Evolutionary conservation across 192 early-diverging fungal genomes (phyloP), one percentile per base, ranked within the genome.

Genomic region (Umbelopsis sp.): DNA sequence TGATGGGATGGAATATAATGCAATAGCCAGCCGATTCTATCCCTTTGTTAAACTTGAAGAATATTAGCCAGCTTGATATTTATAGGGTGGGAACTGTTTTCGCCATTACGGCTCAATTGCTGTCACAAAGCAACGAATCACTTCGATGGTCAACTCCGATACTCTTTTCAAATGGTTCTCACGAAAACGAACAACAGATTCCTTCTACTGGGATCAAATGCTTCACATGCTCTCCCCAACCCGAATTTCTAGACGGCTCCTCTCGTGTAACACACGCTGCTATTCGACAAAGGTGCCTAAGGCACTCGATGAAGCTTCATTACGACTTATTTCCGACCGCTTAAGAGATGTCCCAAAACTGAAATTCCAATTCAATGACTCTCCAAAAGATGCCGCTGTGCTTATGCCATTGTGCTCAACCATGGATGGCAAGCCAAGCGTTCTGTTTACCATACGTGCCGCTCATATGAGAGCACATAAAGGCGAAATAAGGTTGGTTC

Each of bases 391-490:
- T 50, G 79, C 79, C 4, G 79, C 79, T 34, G 74, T 81, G n/a
- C 52, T 81, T 0, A 43, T 81, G 69, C 88, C 92, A 0, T 82
- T 96, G 4, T 93, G 92, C 72, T 29, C 66, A 14, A 82, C 80
- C 9, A 83, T 86, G 3, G 71, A 89, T 38, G 83, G 82, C 8
- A 72, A 84, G 32, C 86, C 87, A 14, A 88, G 88, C 65, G 80
- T 97, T 20, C 74, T 97, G 1, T 94, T 97, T 71, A 94, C 94
- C 10, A 84, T 94, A 36, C 88, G 96, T 21, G 84, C 84, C 44
- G 70, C 73, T 3, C 75, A 79, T 34, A 82, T 97, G 77, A 75
- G 88, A 41, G 76, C 87, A 32, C 95, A 97, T 73, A 81, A 80
- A 26, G 94, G 94, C 9, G 93, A 95, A 75, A 88, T 91, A 43